Evolutionary conservation across 768 basidiomycete genomes (phyloP).

Genomic region (Floccularia luteovirens): DNA sequence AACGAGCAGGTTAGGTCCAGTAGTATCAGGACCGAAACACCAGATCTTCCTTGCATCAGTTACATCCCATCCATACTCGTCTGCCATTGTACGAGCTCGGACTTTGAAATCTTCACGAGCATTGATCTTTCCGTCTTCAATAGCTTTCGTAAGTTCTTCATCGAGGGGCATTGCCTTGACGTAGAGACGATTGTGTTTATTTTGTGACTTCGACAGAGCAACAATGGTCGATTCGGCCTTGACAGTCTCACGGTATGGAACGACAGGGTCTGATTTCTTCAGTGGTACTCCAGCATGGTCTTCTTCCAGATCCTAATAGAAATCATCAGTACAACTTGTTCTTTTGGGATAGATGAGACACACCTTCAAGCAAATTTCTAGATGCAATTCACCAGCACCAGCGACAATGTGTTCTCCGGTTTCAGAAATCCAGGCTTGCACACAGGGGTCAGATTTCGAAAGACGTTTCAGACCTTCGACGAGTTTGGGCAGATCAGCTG

Average conservation of each 20-base stretch:
- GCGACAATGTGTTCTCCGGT: slow-evolving; percentile 98
- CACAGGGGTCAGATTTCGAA: slow-evolving; percentile 99
- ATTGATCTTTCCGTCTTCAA: slow-evolving; percentile 79
- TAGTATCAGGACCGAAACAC: slow-evolving; percentile 99
- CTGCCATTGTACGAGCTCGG: slow-evolving; percentile 92
- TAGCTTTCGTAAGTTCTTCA: slow-evolving; percentile 90
- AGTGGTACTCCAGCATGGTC: slow-evolving; percentile 99
- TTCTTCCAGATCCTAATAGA: slow-evolving; percentile 86
- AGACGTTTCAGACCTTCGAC: slow-evolving; percentile 99
- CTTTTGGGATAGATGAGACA: neutral
- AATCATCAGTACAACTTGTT: slow-evolving; percentile 2
- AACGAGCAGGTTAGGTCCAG: slow-evolving; percentile 93
- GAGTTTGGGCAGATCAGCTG: slow-evolving; percentile 96
- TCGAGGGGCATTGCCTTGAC: slow-evolving; percentile 89
- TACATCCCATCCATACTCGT: slow-evolving; percentile 97
- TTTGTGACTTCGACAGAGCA: slow-evolving; percentile 98
- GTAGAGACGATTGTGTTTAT: slow-evolving; percentile 99
- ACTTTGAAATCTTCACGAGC: slow-evolving; percentile 97
- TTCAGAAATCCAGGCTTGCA: slow-evolving; percentile 88
- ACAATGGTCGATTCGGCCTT: slow-evolving; percentile 92
- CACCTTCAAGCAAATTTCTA: slow-evolving; percentile 99
- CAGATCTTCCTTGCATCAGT: slow-evolving; percentile 99
- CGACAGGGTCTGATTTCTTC: slow-evolving; percentile 96
- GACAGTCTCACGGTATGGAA: slow-evolving; percentile 97
- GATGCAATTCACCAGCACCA: slow-evolving; percentile 97